These are phyloP conservation scores for Fusarium sterilihyphosum DNA, from an alignment of 2,329 filamentous ascomycete genomes.

Conservation along the genomic window DNA sequence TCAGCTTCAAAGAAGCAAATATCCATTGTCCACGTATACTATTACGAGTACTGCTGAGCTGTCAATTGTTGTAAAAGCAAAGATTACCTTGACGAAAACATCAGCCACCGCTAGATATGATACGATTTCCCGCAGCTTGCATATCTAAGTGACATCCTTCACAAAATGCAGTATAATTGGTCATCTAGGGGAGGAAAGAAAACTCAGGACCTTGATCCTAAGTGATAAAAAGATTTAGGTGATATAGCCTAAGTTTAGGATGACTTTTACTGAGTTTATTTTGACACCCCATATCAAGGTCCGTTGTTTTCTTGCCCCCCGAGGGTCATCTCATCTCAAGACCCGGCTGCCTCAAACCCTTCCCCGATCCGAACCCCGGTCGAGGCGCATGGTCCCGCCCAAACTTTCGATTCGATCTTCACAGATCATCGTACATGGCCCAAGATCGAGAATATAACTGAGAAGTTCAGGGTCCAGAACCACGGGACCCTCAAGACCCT, in stretches of 20 bases:
- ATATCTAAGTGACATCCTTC: background rate
- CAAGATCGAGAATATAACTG: conserved; percentile 20
- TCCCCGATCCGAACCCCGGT: conserved; percentile 6
- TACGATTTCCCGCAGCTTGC: background rate
- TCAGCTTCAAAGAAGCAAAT: conserved; percentile 18
- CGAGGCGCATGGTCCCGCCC: conserved; percentile 1
- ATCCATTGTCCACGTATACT: background rate
- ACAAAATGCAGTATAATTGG: background rate
- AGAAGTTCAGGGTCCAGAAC: conserved; percentile 22
- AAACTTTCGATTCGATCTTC: conserved; percentile 19
- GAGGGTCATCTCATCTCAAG: background rate
- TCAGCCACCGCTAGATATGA: background rate
- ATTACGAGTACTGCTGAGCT: background rate
- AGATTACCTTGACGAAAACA: background rate
- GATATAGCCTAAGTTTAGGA: no score
- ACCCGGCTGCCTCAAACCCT: conserved; percentile 1
- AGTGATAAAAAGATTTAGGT: no score
- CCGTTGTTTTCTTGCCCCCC: no score
- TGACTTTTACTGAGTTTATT: no score
- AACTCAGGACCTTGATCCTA: no score
- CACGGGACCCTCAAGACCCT: background rate
- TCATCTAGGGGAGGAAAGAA: background rate
- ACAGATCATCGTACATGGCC: conserved; percentile 14
- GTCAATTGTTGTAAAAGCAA: background rate
- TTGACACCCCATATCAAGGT: no score